Conservation (phyloP, 176 grass and related monocot species). For the Oryza rufipogon region DNA sequence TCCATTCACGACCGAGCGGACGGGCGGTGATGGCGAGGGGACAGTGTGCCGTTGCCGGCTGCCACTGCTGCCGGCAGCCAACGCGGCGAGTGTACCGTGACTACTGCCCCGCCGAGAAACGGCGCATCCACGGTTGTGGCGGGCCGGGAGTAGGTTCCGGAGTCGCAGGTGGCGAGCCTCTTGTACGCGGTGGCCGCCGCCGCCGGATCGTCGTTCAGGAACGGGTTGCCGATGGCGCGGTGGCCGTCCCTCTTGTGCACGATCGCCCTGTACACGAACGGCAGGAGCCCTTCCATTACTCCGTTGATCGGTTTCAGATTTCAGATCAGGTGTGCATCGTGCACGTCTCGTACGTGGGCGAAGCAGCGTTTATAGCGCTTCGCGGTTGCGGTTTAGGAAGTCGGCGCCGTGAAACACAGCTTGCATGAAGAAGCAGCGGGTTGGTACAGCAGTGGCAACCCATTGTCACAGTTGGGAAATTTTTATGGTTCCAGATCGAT, state of each 20-base stretch:
- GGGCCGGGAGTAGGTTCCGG: neutral
- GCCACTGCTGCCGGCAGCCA: too few relatives aligned
- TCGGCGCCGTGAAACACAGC: neutral
- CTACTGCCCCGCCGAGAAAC: neutral
- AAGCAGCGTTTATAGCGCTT: neutral
- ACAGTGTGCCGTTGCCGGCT: neutral
- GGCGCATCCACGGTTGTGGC: neutral
- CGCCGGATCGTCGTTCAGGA: slow-evolving; percentile 7
- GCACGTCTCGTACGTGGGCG: neutral
- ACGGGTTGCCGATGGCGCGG: slow-evolving; percentile 6
- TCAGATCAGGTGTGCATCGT: neutral
- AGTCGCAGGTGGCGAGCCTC: slow-evolving; percentile 28
- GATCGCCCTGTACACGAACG: slow-evolving; percentile 40
- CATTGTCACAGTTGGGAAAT: neutral
- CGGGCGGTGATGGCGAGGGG: neutral
- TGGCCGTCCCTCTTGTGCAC: slow-evolving; percentile 25
- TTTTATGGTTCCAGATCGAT: neutral
- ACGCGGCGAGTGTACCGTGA: too few relatives aligned
- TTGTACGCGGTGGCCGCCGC: slow-evolving; percentile 16
- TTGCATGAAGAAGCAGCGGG: neutral
- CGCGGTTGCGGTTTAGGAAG: neutral
- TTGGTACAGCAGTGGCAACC: neutral
- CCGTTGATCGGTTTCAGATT: neutral
- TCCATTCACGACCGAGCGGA: neutral
- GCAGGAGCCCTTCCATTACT: slow-evolving; percentile 43